A percentile compares a stretch with the other conserved stretches of the same genome.
These are phyloP conservation scores for Alloteropsis angusta DNA, from an alignment of 202 grass and related monocot genomes.

Conservation along the genomic window DNA sequence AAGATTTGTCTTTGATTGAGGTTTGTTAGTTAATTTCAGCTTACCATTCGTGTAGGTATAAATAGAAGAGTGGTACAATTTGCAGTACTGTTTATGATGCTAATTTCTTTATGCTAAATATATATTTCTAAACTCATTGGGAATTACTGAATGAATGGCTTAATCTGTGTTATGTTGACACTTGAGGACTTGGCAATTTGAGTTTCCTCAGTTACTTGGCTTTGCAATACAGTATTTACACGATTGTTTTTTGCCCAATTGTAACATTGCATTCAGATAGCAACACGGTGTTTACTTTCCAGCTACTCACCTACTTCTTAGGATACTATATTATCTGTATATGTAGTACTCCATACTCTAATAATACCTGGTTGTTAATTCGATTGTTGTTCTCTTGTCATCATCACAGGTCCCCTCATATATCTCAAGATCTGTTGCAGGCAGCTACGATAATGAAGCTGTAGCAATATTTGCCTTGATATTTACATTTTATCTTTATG, in stretches of 20 bases:
- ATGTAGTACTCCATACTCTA: not conserved
- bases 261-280: not conserved
- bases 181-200: not conserved
- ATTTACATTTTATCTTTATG: slow-evolving; percentile 99
- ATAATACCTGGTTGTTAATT: not conserved
- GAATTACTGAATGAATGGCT: not conserved
- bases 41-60: not conserved
- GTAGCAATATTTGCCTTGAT: slow-evolving; percentile 98
- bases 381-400: slow-evolving; percentile 11
- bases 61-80: not conserved
- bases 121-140: not conserved
- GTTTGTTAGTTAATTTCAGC: not conserved
- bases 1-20: not conserved
- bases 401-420: slow-evolving; percentile 86
- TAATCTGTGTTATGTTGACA: not conserved
- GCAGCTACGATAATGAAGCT: slow-evolving; percentile 99
- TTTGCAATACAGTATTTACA: slow-evolving; percentile 1
- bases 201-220: not conserved
- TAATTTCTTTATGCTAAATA: not conserved
- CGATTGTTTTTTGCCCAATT: not conserved
- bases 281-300: slow-evolving; percentile 1
- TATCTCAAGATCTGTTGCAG: slow-evolving; percentile 96
- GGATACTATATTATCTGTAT: not conserved
- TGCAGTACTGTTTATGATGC: not conserved
- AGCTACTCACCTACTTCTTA: not conserved